These are phyloP conservation scores for Sporisorium scitamineum DNA, from an alignment of 1,284 basidiomycete species.

Conservation along the genomic window DNA sequence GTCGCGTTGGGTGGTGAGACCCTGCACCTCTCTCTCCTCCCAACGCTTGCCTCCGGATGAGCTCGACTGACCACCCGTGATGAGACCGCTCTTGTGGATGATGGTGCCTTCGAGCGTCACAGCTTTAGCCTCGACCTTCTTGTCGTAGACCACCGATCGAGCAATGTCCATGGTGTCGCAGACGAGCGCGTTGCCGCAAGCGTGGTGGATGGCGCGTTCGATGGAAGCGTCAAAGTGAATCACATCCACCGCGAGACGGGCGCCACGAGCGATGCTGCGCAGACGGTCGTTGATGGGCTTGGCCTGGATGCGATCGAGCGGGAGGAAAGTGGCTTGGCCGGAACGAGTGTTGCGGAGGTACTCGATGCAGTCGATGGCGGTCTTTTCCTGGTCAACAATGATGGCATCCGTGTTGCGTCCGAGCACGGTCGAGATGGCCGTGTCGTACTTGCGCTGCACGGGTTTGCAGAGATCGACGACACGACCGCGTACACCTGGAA, in stretches of 20 bases:
- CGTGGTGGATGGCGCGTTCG: conserved; percentile 94
- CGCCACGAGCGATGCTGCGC: conserved; percentile 88
- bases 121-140: conserved; percentile 94
- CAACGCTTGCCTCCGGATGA: conserved; percentile 73
- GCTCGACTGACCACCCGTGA: conserved; percentile 90
- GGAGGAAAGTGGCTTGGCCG: conserved; percentile 96
- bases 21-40: conserved; percentile 92
- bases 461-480: conserved; percentile 94
- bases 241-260: conserved; percentile 92
- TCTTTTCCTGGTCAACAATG: conserved; percentile 95
- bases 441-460: conserved; percentile 89
- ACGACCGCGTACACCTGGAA: conserved; percentile 75
- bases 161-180: conserved; percentile 96
- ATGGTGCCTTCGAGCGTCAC: conserved; percentile 96
- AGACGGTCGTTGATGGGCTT: conserved; percentile 95
- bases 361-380: conserved; percentile 96
- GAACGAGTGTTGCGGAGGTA: conserved; percentile 95
- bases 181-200: conserved; percentile 92
- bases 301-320: conserved; percentile 93
- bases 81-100: conserved; percentile 96
- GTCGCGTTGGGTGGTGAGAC: conserved; percentile 77
- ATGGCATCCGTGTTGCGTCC: conserved; percentile 95
- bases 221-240: conserved; percentile 69
- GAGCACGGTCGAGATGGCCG: conserved; percentile 92
- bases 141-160: conserved; percentile 89